Conservation (phyloP, 305 asterid genomes). For the Galium porrigens region DNA sequence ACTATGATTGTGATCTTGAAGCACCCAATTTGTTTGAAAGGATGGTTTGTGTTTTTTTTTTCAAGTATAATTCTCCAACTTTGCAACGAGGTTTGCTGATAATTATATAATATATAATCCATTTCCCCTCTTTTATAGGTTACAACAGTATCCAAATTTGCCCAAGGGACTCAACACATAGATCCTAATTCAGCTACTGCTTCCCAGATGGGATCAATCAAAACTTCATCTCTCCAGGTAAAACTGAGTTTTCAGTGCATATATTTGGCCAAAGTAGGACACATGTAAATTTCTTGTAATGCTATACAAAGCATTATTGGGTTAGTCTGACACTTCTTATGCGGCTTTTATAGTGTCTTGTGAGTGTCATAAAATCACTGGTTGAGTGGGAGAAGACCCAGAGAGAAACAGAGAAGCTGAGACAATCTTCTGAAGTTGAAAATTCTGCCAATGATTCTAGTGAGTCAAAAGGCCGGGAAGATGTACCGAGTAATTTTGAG, state of each 20-base stretch:
- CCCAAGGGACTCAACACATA: slow-evolving; percentile 74
- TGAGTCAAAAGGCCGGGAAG: slow-evolving; percentile 57
- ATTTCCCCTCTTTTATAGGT: slow-evolving; percentile 36
- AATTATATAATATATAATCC: slow-evolving; percentile 15
- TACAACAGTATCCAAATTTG: slow-evolving; percentile 68
- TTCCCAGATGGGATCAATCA: slow-evolving; percentile 65
- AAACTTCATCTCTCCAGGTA: slow-evolving; percentile 90
- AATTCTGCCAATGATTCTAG: slow-evolving; percentile 36
- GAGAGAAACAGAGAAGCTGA: slow-evolving; percentile 49
- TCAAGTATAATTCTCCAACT: not conserved
- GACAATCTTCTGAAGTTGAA: slow-evolving; percentile 41
- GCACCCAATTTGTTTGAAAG: slow-evolving; percentile 91
- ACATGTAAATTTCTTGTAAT: slow-evolving; percentile 11
- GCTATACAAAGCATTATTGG: slow-evolving; percentile 12
- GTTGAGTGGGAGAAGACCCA: slow-evolving; percentile 81
- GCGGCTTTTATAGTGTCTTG: slow-evolving; percentile 53
- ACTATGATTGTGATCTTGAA: slow-evolving; percentile 96
- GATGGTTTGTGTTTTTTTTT: slow-evolving; percentile 37
- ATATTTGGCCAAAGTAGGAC: too few relatives aligned
- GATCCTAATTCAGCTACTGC: slow-evolving; percentile 75
- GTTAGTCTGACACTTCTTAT: slow-evolving; percentile 19
- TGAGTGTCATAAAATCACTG: slow-evolving; percentile 74
- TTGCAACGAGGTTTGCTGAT: slow-evolving; percentile 16
- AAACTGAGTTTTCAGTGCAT: slow-evolving; percentile 13
- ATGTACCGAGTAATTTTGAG: slow-evolving; percentile 73